These are phyloP conservation scores for Cucurbita ficifolia DNA, from an alignment of 306 rosid genomes.

Conservation along the genomic window DNA sequence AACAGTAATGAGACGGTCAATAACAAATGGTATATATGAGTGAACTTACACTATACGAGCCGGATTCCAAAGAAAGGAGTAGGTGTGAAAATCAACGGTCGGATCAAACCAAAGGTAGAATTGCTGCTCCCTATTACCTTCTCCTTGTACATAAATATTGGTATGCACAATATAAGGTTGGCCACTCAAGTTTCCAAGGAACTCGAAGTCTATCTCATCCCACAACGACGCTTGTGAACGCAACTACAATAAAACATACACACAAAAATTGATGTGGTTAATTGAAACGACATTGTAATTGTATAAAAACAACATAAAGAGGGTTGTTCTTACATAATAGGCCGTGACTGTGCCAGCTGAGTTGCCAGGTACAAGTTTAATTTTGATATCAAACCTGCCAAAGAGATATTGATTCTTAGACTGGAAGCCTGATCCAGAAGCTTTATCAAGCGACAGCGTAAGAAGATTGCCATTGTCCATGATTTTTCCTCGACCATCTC, in stretches of 20 bases:
- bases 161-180: conserved; percentile 28
- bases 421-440: conserved; percentile 66
- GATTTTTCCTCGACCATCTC: conserved; percentile 44
- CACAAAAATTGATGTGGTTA: no score
- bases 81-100: conserved; percentile 21
- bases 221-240: conserved; percentile 19
- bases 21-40: background rate
- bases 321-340: conserved; percentile 20
- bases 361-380: conserved; percentile 51
- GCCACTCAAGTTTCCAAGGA: conserved; percentile 27
- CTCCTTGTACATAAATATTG: conserved; percentile 20
- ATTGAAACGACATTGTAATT: no score
- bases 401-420: conserved; percentile 37
- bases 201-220: conserved; percentile 35
- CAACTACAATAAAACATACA: background rate
- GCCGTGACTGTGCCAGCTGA: conserved; percentile 66
- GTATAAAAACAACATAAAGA: no score
- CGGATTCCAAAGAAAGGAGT: conserved; percentile 25
- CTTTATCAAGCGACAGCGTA: conserved; percentile 43
- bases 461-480: conserved; percentile 41
- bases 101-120: conserved; percentile 35
- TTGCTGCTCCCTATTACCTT: conserved; percentile 25
- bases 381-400: conserved; percentile 39
- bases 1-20: no score
- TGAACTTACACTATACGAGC: conserved; percentile 14